Evolutionary conservation across 2,329 filamentous ascomycete species (phyloP).

Genomic region (Claviceps pusilla): DNA sequence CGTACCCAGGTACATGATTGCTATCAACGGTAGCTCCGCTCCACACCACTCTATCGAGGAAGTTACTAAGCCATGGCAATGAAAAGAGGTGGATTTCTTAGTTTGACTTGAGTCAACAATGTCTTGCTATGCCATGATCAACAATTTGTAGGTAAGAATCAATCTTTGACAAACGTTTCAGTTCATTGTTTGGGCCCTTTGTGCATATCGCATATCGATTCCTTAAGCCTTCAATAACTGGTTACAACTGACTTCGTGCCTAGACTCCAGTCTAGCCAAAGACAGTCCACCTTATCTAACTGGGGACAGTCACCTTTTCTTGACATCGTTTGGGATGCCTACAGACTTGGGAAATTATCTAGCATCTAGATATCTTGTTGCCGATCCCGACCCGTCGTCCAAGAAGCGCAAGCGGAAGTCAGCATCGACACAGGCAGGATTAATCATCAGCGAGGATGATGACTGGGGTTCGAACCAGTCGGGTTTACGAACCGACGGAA

Average conservation of each 20-base stretch:
- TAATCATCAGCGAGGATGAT: conserved; percentile 52
- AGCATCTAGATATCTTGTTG: conserved; percentile 71
- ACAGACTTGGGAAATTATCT: conserved; percentile 67
- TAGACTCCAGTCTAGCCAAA: neutral
- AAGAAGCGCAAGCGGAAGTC: conserved; percentile 53
- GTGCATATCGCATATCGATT: neutral
- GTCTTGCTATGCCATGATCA: too few relatives aligned
- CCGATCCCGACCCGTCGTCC: conserved; percentile 35
- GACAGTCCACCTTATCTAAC: neutral
- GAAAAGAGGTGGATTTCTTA: too few relatives aligned
- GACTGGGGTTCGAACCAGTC: conserved; percentile 33
- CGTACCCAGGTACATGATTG: too few relatives aligned
- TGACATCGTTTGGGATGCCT: conserved; percentile 26
- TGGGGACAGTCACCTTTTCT: neutral
- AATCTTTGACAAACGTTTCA: neutral
- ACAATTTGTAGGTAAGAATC: neutral
- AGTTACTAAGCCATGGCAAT: too few relatives aligned
- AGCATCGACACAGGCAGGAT: conserved; percentile 25
- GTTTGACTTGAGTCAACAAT: too few relatives aligned
- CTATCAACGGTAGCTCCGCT: too few relatives aligned
- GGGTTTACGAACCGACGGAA: conserved; percentile 15
- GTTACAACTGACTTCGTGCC: neutral
- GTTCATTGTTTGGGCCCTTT: neutral
- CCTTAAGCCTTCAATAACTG: neutral
- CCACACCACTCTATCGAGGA: too few relatives aligned